These are phyloP conservation scores for Nothopassalora personata DNA, from an alignment of 2,329 filamentous ascomycete species.

Conservation along the genomic window DNA sequence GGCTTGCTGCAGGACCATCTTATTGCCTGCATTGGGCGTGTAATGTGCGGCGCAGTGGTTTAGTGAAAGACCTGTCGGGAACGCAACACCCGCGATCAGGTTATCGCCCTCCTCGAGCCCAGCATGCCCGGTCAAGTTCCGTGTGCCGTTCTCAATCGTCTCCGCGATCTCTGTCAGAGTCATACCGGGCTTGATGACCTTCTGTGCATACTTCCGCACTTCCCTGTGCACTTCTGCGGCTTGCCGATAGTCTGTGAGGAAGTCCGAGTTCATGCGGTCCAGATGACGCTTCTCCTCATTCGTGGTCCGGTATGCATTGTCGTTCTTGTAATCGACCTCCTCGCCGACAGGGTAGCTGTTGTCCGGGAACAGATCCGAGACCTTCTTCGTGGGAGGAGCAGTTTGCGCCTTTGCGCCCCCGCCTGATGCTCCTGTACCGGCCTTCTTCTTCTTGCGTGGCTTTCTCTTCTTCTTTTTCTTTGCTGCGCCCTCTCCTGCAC, in stretches of 20 bases:
- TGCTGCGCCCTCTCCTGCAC: constrained; percentile 32
- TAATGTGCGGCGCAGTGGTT: constrained; percentile 54
- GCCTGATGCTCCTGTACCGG: constrained; percentile 22
- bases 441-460: constrained; percentile 39
- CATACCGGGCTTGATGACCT: constrained; percentile 47
- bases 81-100: constrained; percentile 50
- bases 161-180: constrained; percentile 47
- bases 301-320: constrained; percentile 44
- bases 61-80: constrained; percentile 51
- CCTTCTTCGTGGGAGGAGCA: constrained; percentile 43
- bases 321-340: constrained; percentile 41
- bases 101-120: constrained; percentile 50
- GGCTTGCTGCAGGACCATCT: constrained; percentile 65
- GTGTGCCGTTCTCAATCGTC: constrained; percentile 51
- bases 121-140: constrained; percentile 46
- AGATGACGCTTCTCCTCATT: constrained; percentile 44
- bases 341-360: constrained; percentile 45
- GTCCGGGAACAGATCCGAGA: constrained; percentile 44
- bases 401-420: constrained; percentile 38
- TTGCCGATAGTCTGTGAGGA: constrained; percentile 51
- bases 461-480: constrained; percentile 47
- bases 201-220: constrained; percentile 48
- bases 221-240: constrained; percentile 54
- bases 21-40: constrained; percentile 54
- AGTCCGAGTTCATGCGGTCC: constrained; percentile 43